These are phyloP conservation scores for Synchytrium microbalum DNA, from an alignment of 371 early-diverging fungal genomes.

Conservation along the genomic window DNA sequence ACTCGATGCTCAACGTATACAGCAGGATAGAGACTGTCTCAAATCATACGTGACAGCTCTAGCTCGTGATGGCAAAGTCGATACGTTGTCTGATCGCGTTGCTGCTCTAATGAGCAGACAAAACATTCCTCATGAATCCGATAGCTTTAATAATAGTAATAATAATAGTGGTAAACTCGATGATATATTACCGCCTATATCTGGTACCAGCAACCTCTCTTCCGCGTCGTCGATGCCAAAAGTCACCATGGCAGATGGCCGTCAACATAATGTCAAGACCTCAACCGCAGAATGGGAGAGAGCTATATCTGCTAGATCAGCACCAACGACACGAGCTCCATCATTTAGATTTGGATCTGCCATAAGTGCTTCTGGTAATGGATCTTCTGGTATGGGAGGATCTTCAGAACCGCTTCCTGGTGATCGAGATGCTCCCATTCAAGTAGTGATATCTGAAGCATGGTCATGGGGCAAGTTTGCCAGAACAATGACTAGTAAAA, in stretches of 20 bases:
- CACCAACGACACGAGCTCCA: background rate
- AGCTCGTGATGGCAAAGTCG: slow-evolving; percentile 24
- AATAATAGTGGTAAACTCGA: background rate
- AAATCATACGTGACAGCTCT: slow-evolving; percentile 29
- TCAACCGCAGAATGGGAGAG: slow-evolving; percentile 22
- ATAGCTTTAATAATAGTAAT: background rate
- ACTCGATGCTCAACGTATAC: slow-evolving; percentile 20
- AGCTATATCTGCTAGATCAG: slow-evolving; percentile 11
- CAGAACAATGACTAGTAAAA: slow-evolving; percentile 26
- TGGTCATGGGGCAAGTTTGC: slow-evolving; percentile 45
- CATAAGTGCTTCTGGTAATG: background rate
- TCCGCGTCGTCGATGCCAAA: background rate
- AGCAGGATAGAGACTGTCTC: slow-evolving; percentile 29
- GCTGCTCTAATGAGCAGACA: background rate
- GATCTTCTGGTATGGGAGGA: no score
- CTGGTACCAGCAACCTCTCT: no score
- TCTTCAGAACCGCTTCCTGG: slow-evolving; percentile 1
- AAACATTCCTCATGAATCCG: background rate
- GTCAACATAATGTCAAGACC: slow-evolving; percentile 23
- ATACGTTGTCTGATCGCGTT: slow-evolving; percentile 14
- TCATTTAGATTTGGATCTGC: background rate
- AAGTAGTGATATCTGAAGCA: slow-evolving; percentile 40
- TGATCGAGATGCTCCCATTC: slow-evolving; percentile 25
- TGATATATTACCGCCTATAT: background rate
- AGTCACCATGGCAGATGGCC: background rate